Evolutionary conservation across 352 stramenopile genomes (phyloP), one percentile per base, ranked within the genome.

Genomic region (Phytophthora macrochlamydospora): DNA sequence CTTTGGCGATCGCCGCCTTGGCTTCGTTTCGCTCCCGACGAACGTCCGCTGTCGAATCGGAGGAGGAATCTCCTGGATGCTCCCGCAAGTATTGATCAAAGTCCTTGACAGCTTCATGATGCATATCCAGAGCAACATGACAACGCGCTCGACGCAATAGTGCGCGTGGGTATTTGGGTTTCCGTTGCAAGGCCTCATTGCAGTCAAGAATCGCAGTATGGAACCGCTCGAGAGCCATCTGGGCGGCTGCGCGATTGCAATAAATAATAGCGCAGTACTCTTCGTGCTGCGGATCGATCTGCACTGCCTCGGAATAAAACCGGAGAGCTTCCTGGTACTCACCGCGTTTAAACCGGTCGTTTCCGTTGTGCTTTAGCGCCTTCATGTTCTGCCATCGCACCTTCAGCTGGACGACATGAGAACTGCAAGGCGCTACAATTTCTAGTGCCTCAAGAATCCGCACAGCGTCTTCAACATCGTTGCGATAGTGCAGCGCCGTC

Each of bases 191-290:
- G 0, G 88, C 83, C 8, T 89, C 78, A 28, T 93, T 84, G 42
- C 88, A 96, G 65, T 96, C 88, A 6, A 87, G 58, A 1, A 94
- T 73, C 2, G 87, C 88, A 12, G 74, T 86, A 40, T 87, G 69
- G 56, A 79, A 93, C 28, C 79, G 70, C 32, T 86, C 71, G 45
- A 94, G 56, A 4, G 74, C 79, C 88, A 96, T 96, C 29, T 90
- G 73, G 37, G 88, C 88, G 28, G 88, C 88, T 2, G 88, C 85
- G 38, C 88, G 82, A 55, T 96, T 96, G 71, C 87, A 92, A 46
- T 88, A 91, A 48, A 96, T 80, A 40, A 92, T 76, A 1, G 83
- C 82, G 56, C 85, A 92, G 62, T 85, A 94, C 49, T 87, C 75
- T n/a, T 91, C 76, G 42, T 95, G 79, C 9, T 80, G 62, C 0